A percentile compares a stretch with the other conserved stretches of the same genome.
Evolutionary conservation across 495 filamentous ascomycete species (phyloP).

Genomic region (Chaetomium tenue): DNA sequence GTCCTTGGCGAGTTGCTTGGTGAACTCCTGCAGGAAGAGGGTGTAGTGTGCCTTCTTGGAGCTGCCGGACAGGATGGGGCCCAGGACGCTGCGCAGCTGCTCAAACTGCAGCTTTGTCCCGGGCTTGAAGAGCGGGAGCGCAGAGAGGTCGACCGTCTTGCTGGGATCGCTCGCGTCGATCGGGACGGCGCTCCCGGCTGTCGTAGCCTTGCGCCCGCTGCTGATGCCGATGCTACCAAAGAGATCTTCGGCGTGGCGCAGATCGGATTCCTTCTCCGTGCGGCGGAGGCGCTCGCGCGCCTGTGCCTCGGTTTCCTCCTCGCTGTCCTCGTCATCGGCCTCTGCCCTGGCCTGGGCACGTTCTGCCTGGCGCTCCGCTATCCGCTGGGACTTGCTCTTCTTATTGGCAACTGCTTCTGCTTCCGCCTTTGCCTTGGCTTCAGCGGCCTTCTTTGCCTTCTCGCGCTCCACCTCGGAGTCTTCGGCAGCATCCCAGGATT

Average conservation of each 20-base stretch:
- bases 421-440: slow-evolving; percentile 83
- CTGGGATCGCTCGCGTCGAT: slow-evolving; percentile 67
- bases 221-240: slow-evolving; percentile 77
- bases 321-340: slow-evolving; percentile 57
- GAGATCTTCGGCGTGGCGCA: slow-evolving; percentile 87
- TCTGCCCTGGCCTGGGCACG: slow-evolving; percentile 42
- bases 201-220: slow-evolving; percentile 58
- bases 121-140: slow-evolving; percentile 84
- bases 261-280: slow-evolving; percentile 83
- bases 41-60: slow-evolving; percentile 87
- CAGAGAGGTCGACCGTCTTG: slow-evolving; percentile 73
- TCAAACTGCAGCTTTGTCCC: slow-evolving; percentile 80
- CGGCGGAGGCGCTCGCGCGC: slow-evolving; percentile 68
- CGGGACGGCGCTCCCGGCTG: slow-evolving; percentile 61
- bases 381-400: slow-evolving; percentile 84
- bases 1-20: slow-evolving; percentile 83
- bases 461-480: slow-evolving; percentile 96
- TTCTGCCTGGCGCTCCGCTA: slow-evolving; percentile 68
- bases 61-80: slow-evolving; percentile 69
- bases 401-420: slow-evolving; percentile 90
- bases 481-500: slow-evolving; percentile 96
- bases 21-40: slow-evolving; percentile 86
- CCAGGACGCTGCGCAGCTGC: slow-evolving; percentile 67
- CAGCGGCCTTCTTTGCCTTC: slow-evolving; percentile 82
- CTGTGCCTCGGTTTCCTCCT: slow-evolving; percentile 68